A percentile compares a stretch with the other conserved stretches of the same genome.
phyloP scores from a whole-genome alignment of 78 protist genomes.

The Corallochytrium limacisporum region DNA sequence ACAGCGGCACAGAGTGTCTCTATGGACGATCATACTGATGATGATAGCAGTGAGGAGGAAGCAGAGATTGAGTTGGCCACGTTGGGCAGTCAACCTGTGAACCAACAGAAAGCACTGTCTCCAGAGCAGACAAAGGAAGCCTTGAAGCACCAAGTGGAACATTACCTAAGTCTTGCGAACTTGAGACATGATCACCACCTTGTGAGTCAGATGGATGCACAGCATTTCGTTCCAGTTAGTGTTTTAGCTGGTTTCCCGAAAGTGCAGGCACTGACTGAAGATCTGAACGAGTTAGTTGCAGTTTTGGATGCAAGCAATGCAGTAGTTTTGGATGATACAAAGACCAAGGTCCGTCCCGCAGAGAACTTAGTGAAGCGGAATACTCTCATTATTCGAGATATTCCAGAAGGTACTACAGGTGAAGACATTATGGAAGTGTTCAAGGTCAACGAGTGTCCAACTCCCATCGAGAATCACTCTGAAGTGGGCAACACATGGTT shows the following conservation, averaged over 20 bases:
- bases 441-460: background rate
- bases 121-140: too few relatives aligned
- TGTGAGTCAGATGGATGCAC: conserved; percentile 3
- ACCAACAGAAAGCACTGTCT: too few relatives aligned
- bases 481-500: conserved; percentile 12
- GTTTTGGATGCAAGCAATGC: background rate
- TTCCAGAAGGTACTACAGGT: background rate
- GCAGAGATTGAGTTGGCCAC: too few relatives aligned
- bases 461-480: background rate
- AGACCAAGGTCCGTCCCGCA: background rate
- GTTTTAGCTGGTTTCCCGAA: background rate
- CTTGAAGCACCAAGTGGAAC: background rate
- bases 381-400: background rate
- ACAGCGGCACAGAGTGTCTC: too few relatives aligned
- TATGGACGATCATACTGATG: too few relatives aligned
- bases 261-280: background rate
- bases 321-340: background rate
- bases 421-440: background rate
- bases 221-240: background rate
- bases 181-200: background rate
- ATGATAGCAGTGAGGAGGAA: too few relatives aligned
- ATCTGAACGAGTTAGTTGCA: background rate
- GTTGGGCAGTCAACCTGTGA: too few relatives aligned
- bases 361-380: background rate
- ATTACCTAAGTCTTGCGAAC: background rate